Conservation (phyloP, 495 filamentous ascomycete genomes). For the Xylaria scruposa region DNA sequence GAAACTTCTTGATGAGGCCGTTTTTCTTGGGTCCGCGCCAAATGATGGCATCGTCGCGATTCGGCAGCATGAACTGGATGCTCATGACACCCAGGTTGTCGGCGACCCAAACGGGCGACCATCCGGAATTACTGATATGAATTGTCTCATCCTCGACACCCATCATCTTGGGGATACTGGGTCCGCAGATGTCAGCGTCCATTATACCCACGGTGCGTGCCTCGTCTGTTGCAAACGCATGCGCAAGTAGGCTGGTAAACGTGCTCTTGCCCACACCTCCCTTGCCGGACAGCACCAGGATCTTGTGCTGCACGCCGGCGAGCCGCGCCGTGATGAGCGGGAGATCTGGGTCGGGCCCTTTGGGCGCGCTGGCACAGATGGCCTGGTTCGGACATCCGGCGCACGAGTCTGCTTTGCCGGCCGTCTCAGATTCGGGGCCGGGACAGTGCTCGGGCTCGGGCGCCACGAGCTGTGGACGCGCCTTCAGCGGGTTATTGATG, state of each 20-base stretch:
- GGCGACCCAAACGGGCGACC: constrained; percentile 91
- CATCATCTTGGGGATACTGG: constrained; percentile 97
- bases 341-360: constrained; percentile 95
- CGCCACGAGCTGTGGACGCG: constrained; percentile 81
- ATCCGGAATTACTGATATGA: constrained; percentile 79
- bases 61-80: constrained; percentile 96
- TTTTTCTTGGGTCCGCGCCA: constrained; percentile 99
- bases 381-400: constrained; percentile 93
- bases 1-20: constrained; percentile 94
- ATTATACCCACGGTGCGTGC: constrained; percentile 84
- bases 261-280: constrained; percentile 97
- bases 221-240: constrained; percentile 82
- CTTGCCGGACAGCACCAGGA: constrained; percentile 91
- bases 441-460: constrained; percentile 98
- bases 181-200: constrained; percentile 97
- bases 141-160: constrained; percentile 92
- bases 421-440: constrained; percentile 85
- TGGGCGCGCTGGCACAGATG: constrained; percentile 93
- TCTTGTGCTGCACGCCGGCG: constrained; percentile 82
- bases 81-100: constrained; percentile 95
- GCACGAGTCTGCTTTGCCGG: constrained; percentile 87
- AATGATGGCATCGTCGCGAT: constrained; percentile 90
- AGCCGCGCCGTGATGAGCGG: constrained; percentile 85
- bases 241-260: constrained; percentile 83
- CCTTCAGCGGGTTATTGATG: constrained; percentile 71